Evolutionary conservation across 768 basidiomycete genomes (phyloP), one percentile per base, ranked within the genome.

Genomic region (Lentinula lateritia): DNA sequence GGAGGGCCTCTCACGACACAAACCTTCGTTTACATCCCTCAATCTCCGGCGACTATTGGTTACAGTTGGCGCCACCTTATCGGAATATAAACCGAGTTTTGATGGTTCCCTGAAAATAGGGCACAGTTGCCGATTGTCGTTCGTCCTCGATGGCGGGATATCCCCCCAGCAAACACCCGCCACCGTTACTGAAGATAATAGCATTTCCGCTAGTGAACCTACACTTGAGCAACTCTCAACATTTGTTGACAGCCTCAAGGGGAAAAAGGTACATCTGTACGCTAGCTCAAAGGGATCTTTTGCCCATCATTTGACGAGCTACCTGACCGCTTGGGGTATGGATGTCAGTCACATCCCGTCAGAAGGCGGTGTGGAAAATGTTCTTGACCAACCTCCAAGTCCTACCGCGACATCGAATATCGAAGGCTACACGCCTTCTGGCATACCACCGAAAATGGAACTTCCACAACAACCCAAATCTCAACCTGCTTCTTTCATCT

Each of bases 291-390:
- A 83, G 64, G 92, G 92, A 43, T 84, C 88, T 2, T 99, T 98
- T 68, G 95, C 95, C 0, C 91, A 90, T 56, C 93, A 97, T 72
- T 78, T 99, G 39, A 95, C 95, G 28, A 90, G 90, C 66, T 97
- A 96, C 73, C 80, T 99, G 61, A 92, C 91, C 20, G 84, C 90
- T 5, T 98, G 96, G 96, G 95, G 95, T 12, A 83, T 98, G 87
- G 93, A 96, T 67, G 88, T 98, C 46, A 87, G 84, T 56, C 93
- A 95, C 74, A 79, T 87, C 48, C 85, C 88, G 7, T 77, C 83
- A 1, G 86, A 87, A 56, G 78, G 80, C 10, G 83, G 81, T 20
- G 72, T 72, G 2, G 86, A 90, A 56, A 71, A 68, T 7, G 64
- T 68, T 57, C 70, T 65, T 5, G 72, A 52, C 50, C 63, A 35